Evolutionary conservation across 1,139 yeast genomes (phyloP), one percentile per base, ranked within the genome.

Genomic region (Wickerhamomyces sp.): DNA sequence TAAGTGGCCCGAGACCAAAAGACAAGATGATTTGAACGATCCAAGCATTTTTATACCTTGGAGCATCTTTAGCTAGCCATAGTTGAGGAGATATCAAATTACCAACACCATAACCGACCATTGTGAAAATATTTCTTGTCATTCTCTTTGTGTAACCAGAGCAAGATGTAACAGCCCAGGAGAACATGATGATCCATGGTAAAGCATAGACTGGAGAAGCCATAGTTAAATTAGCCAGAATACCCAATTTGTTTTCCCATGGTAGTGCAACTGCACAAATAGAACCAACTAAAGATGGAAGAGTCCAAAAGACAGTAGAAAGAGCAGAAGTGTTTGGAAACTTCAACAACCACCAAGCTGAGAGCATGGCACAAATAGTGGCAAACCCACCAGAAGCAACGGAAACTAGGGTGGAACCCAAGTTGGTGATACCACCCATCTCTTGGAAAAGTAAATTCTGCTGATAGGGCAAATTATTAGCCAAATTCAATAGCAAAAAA

Each of bases 331-430:
- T 50, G 33, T 56, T 51, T 25, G 49, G 45, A 16, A 39, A 39
- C 3, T 26, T 27, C 20, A 20, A 19, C 13, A 47, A 34, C 14
- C 39, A 3, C 15, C 51, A 33, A 21, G 59, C 47, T 3, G 68
- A 64, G 15, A 60, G 43, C 16, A 61, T 28, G 15, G 62, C 50
- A 52, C 64, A 61, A 6, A 57, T 40, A 6, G 59, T 55, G 1
- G 69, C 61, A 38, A 61, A 70, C 0, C 74, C 70, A 32, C 72
- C 69, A 27, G 70, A 62, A 1, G 75, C 77, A 32, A 72, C 75
- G 5, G 76, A 64, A 6, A 74, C 75, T 24, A 74, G 52, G 1
- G 76, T 70, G 2, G 78, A 65, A 33, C 63, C 64, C 35, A 73
- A 55, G 43, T 61, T 64, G 8, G 47, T 39, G 23, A 70, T 54